Percentiles rank a stretch among this genome's conserved stretches.
These are phyloP conservation scores for Zymoseptoria ardabiliae DNA, from an alignment of 2,329 filamentous ascomycete genomes.

Conservation along the genomic window DNA sequence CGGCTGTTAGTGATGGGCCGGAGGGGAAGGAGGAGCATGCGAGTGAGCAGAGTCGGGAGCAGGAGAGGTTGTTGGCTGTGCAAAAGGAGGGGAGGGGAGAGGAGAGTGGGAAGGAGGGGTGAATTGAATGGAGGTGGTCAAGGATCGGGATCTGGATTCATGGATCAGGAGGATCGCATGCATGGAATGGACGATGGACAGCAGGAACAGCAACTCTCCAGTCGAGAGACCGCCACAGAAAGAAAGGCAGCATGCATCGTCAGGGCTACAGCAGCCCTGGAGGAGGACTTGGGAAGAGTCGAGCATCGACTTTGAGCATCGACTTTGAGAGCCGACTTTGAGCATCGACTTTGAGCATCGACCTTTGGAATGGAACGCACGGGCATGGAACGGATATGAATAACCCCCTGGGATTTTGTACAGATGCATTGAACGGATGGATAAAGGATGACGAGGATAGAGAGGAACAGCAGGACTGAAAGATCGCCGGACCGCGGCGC, in stretches of 20 bases:
- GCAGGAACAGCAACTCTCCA: too few species aligned
- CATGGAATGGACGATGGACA: too few species aligned
- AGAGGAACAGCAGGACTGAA: not conserved
- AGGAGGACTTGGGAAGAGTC: too few species aligned
- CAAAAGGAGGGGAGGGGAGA: slow-evolving; percentile 14
- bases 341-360: not conserved
- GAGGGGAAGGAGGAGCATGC: slow-evolving; percentile 26
- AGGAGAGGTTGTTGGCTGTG: slow-evolving; percentile 22
- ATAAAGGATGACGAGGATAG: not conserved
- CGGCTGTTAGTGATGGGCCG: slow-evolving; percentile 28
- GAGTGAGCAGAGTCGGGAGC: slow-evolving; percentile 28
- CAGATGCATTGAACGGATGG: not conserved
- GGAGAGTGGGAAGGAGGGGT: not conserved
- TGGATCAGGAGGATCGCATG: too few species aligned
- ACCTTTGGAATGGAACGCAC: not conserved
- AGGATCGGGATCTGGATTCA: too few species aligned
- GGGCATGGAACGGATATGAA: not conserved
- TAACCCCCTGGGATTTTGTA: not conserved
- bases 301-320: too few species aligned
- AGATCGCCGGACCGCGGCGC: not conserved
- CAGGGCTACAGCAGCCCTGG: too few species aligned
- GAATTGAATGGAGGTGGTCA: not conserved
- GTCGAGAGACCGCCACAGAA: too few species aligned
- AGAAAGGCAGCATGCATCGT: too few species aligned
- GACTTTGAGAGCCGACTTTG: too few species aligned